Evolutionary conservation across 164 flowering plant species (phyloP), one percentile per base, ranked within the genome.

Genomic region (Amborella trichopoda): DNA sequence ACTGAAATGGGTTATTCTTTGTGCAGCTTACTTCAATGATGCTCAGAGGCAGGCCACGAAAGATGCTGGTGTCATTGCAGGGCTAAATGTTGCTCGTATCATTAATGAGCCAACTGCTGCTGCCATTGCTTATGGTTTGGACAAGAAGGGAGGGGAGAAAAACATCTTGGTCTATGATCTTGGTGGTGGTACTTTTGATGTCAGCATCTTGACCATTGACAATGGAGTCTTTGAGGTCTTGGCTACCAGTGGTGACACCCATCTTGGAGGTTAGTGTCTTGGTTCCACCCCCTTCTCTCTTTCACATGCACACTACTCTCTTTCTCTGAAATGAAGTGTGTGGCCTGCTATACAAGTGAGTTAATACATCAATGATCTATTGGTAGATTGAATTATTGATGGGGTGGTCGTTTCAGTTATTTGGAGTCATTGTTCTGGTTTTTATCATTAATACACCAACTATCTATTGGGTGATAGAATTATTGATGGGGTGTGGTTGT

Each of bases 61-160:
- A 76, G 96, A 86, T 69, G 95, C 91, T 42, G 95, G 95, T 60
- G 62, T 81, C 5, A 82, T 85, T 58, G 89, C 96, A 63, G 96
- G 96, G 4, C 56, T 86, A 13, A 86, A 86, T 71, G 93, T 86
- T 59, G 96, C 84, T 0, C 70, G 96, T 55, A 83, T 86, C 16
- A 86, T 86, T 53, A 86, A 86, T 64, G 96, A 87, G 46, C 94
- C 96, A 41, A 87, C 96, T n/a, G 96, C 96, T 3, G 94, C 96
- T 18, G 94, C 96, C 30, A 87, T 87, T 48, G 96, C 96, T 14
- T 87, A 87, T 49, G 96, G 96, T 41, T 61, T 87, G 73, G 85
- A 87, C 76, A 83, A 87, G 77, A 87, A 77, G 58, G 87, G 84
- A 54, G 84, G 87, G 12, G 96, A 83, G 73, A 86, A 86, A 78